Conservation (phyloP, 1,139 yeast genomes). For the Taphrina flavorubra region DNA sequence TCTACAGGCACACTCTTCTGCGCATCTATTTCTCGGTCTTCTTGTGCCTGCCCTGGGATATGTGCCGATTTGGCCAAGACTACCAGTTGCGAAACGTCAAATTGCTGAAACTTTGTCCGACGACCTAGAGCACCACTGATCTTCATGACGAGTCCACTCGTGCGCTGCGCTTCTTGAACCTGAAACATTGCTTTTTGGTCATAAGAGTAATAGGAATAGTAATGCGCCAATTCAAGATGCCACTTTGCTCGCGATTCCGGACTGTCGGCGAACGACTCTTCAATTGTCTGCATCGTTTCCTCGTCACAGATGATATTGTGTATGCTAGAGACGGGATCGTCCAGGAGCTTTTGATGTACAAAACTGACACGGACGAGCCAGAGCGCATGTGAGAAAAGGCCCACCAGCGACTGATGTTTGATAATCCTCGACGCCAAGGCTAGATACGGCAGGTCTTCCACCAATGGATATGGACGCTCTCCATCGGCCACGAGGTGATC, state of each 20-base stretch:
- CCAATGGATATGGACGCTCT: slow-evolving; percentile 50
- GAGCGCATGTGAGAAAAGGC: slow-evolving; percentile 46
- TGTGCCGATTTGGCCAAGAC: slow-evolving; percentile 64
- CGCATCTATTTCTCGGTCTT: not conserved
- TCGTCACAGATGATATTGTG: slow-evolving; percentile 49
- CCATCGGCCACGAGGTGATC: slow-evolving; percentile 50
- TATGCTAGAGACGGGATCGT: slow-evolving; percentile 49
- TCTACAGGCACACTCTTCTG: slow-evolving; percentile 46
- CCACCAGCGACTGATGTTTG: slow-evolving; percentile 26
- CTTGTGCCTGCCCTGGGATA: not conserved
- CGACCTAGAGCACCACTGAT: slow-evolving; percentile 89
- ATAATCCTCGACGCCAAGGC: slow-evolving; percentile 48
- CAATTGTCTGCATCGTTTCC: slow-evolving; percentile 46
- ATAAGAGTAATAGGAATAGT: slow-evolving; percentile 62
- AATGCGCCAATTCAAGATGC: slow-evolving; percentile 46
- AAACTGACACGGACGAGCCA: slow-evolving; percentile 52
- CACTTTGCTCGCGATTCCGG: slow-evolving; percentile 55
- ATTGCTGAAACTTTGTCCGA: slow-evolving; percentile 80
- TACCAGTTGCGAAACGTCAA: slow-evolving; percentile 73
- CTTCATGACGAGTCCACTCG: slow-evolving; percentile 66
- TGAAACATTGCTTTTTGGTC: slow-evolving; percentile 61
- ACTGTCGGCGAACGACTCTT: slow-evolving; percentile 46
- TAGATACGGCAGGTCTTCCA: slow-evolving; percentile 51
- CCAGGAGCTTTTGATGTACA: slow-evolving; percentile 52
- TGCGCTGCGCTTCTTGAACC: slow-evolving; percentile 66